Evolutionary conservation across 1,139 yeast genomes (phyloP).

Genomic region (Suhomyces bribrorum): DNA sequence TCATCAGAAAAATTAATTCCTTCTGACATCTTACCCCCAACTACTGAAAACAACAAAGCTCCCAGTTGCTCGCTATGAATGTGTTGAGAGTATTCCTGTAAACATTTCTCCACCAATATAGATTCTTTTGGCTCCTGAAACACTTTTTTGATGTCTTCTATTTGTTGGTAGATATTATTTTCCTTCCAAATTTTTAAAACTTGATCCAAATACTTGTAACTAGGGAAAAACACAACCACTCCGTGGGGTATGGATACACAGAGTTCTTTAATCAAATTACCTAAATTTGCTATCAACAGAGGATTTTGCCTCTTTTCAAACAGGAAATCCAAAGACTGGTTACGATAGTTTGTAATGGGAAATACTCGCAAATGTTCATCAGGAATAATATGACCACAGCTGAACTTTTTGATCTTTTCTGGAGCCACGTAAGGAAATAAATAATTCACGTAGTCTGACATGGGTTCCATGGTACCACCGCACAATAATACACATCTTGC

Average conservation of each 20-base stretch:
- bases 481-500: constrained; percentile 77
- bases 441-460: constrained; percentile 62
- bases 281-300: constrained; percentile 53
- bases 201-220: constrained; percentile 67
- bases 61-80: constrained; percentile 41
- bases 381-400: constrained; percentile 88
- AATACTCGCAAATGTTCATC: constrained; percentile 63
- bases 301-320: constrained; percentile 59
- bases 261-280: constrained; percentile 47
- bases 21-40: constrained; percentile 92
- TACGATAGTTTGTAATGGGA: constrained; percentile 38
- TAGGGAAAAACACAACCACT: constrained; percentile 79
- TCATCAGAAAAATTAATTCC: constrained; percentile 91
- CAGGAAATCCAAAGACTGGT: constrained; percentile 59
- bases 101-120: constrained; percentile 42
- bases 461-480: constrained; percentile 98
- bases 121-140: constrained; percentile 59
- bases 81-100: constrained; percentile 51
- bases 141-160: constrained; percentile 43
- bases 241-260: constrained; percentile 65
- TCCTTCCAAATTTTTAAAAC: constrained; percentile 56
- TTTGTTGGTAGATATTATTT: constrained; percentile 27
- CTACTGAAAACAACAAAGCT: constrained; percentile 78
- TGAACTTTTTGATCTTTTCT: constrained; percentile 51
- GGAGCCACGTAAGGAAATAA: constrained; percentile 60